Evolutionary conservation across 805 yeast species (phyloP), one percentile per base, ranked within the genome.

Genomic region (Yamadazyma sp.): DNA sequence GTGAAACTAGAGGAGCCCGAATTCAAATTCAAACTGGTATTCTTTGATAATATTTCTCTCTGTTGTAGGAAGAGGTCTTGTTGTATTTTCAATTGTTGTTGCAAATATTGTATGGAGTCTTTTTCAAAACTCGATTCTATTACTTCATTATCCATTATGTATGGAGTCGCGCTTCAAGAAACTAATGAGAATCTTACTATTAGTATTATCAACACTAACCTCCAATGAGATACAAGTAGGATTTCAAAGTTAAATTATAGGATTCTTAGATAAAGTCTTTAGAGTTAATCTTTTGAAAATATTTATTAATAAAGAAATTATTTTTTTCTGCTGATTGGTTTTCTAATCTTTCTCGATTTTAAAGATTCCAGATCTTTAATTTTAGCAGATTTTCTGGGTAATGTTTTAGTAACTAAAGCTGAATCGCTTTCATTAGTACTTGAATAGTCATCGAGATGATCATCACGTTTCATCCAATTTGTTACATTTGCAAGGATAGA

Each of bases 1-100:
- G 87, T 77, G 49, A 85, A 85, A n/a, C 84, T 75, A 83, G 86
- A 78, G 3, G 53, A 23, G 7, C 24, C n/a, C 5, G 38, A 18
- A 21, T 35, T 30, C 5, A 8, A 7, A 8, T 18, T 10, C 9
- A 24, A 25, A 3, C 16, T 21, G 11, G 39, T 15, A 8, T 52
- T 56, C 25, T 44, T 47, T 2, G 49, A 18, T 14, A 52, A 36
- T 10, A 56, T 36, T 7, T 48, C 57, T 27, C 55, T 40, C 38
- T 59, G 62, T 29, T 47, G 52, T 5, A 59, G 34, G 27, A 61
- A 38, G 26, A 51, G 53, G 17, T 60, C 60, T 36, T 60, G 65
- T 28, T 60, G 65, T 1, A 44, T 17, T 35, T 47, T 49, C 19
- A 61, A 36, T 39, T 58, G 62, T 19, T 47, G 48, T 38, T 54